These are phyloP conservation scores for thale cress (Arabidopsis thaliana) DNA, from an alignment of 345 rosid species.

Conservation along the genomic window DNA sequence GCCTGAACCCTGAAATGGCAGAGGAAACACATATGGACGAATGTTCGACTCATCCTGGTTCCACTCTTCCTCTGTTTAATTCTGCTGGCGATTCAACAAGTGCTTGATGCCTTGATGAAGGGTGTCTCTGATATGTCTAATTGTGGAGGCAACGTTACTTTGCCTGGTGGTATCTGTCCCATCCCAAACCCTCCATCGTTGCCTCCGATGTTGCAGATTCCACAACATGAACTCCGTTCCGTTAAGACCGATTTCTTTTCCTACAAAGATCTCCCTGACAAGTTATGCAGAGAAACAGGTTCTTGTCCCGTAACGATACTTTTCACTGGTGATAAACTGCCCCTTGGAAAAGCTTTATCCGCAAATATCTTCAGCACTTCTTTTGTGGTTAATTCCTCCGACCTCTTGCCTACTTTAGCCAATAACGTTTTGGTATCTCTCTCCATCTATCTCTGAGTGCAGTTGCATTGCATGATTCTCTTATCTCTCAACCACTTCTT, in stretches of 20 bases:
- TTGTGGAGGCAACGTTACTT: slow-evolving; percentile 44
- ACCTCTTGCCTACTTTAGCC: slow-evolving; percentile 53
- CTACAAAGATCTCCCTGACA: slow-evolving; percentile 62
- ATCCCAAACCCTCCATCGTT: slow-evolving; percentile 60
- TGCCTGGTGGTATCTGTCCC: slow-evolving; percentile 45
- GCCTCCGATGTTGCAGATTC: slow-evolving; percentile 79
- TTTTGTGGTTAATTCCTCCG: slow-evolving; percentile 49
- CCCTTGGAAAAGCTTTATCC: slow-evolving; percentile 70
- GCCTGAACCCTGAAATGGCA: slow-evolving; percentile 33
- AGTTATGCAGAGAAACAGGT: slow-evolving; percentile 64
- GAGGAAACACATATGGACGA: slow-evolving; percentile 75
- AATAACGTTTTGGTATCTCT: slow-evolving; percentile 55
- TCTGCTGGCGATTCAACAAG: slow-evolving; percentile 52
- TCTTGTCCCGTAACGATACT: slow-evolving; percentile 73
- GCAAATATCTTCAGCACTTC: slow-evolving; percentile 55
- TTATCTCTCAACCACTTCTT: slow-evolving; percentile 10
- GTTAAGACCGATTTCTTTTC: slow-evolving; percentile 53
- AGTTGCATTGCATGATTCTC: background rate
- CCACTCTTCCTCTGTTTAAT: slow-evolving; percentile 78
- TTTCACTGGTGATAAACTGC: slow-evolving; percentile 63
- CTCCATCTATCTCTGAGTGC: slow-evolving; percentile 16
- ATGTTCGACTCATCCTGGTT: slow-evolving; percentile 64
- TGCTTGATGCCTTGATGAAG: slow-evolving; percentile 43
- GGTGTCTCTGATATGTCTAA: slow-evolving; percentile 21
- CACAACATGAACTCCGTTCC: slow-evolving; percentile 66